Base-by-base conservation (phyloP, 2,329 filamentous ascomycete species). In the Neonectria coccinea region DNA sequence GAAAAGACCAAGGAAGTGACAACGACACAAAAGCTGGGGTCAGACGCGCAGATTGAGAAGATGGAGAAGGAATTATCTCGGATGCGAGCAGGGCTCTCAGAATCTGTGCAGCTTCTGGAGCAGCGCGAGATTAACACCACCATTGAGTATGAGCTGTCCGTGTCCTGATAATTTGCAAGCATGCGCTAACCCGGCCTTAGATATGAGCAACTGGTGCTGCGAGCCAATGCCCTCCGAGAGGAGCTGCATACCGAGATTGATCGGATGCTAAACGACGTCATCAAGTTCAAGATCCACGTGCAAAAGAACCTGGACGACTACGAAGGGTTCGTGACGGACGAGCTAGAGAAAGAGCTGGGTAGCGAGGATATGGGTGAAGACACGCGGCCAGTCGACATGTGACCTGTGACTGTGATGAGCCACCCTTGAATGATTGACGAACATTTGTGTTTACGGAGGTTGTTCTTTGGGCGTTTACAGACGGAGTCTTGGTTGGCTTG, bases 11-110 rank as follows among this genome's bases (percentile, higher is more conserved):
- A 95, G 76, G 96, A 97, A 84, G 81, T 87, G 64, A 95, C 92
- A 8, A 92, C 88, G 50, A 92, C 94, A 18, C 93, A 97, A 77
- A 97, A 97, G 81, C 88, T 95, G 77, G 91, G 90, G 8, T 93
- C 91, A 2, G 96, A 98, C 77, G 89, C 94, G 9, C 95, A 98
- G 78, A 97, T 99, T 73, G 96, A 99, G 80, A 96, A 96, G 83
- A 97, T 97, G 91, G 96, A 99, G 81, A 97, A 97, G 80, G 94
- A 99, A 78, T 83, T 99, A n/a, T 92, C 92, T 51, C 93, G 94
- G 77, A 97, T 98, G 93, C 88, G 94, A 45, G 88, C 91, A 2
- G 91, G 91, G 11, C 83, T 97, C 31, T 91, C 89, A 3, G 95
- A 97, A 78, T 94, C 90, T 36, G 92, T 97, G 57, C 93, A 97